Conservation (phyloP, 2,329 filamentous ascomycete genomes). For the Apiospora pterosperma region DNA sequence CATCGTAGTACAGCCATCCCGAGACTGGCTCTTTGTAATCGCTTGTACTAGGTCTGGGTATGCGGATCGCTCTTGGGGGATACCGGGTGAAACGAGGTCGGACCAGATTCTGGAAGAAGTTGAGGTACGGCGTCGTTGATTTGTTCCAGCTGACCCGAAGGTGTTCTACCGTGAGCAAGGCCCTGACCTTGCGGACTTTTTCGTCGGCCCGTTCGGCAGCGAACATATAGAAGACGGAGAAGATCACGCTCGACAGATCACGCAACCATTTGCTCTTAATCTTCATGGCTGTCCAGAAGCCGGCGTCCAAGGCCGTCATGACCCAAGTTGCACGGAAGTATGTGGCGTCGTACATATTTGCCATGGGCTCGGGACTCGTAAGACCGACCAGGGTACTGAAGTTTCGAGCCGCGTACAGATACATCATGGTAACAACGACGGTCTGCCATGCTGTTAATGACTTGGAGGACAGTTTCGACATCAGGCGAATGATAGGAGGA, state of each 20-base stretch:
- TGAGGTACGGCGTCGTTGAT: constrained; percentile 80
- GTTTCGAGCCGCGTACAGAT: constrained; percentile 87
- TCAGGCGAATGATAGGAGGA: constrained; percentile 66
- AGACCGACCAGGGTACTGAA: constrained; percentile 90
- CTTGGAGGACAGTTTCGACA: constrained; percentile 69
- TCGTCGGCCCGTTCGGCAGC: constrained; percentile 94
- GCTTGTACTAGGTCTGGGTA: constrained; percentile 74
- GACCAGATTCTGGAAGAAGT: constrained; percentile 67
- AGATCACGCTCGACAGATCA: constrained; percentile 78
- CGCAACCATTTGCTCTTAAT: constrained; percentile 75
- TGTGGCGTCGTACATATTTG: constrained; percentile 86
- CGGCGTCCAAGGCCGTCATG: constrained; percentile 88
- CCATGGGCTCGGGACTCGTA: constrained; percentile 87
- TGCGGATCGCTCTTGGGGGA: constrained; percentile 77
- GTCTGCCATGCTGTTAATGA: constrained; percentile 86
- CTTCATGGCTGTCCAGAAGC: constrained; percentile 98
- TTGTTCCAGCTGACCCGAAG: constrained; percentile 95
- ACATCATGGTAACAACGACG: constrained; percentile 81
- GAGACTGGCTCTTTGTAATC: constrained; percentile 79
- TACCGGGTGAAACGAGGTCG: constrained; percentile 78
- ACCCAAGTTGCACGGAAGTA: constrained; percentile 98
- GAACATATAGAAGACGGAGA: constrained; percentile 86
- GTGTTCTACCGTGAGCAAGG: constrained; percentile 84
- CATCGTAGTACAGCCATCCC: constrained; percentile 94
- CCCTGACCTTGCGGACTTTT: constrained; percentile 88